phyloP scores from a whole-genome alignment of 2,329 filamentous ascomycete species.

The Aspergillus alliaceus region DNA sequence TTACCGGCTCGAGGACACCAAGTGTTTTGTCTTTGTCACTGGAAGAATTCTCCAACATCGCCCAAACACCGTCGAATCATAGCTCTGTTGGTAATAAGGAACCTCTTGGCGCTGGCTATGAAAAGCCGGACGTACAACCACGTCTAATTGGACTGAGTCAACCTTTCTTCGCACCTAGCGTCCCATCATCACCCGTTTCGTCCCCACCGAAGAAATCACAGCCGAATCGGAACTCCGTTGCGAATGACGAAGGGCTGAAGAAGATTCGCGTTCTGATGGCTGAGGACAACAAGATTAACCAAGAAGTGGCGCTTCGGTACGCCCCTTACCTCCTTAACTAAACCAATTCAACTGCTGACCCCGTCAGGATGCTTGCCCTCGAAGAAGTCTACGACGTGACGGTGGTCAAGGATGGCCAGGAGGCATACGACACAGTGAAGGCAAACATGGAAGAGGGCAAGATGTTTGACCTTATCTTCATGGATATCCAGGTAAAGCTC shows the following conservation, averaged over 20 bases:
- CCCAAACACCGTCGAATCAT: slow-evolving; percentile 22
- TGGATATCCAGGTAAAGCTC: slow-evolving; percentile 67
- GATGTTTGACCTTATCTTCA: slow-evolving; percentile 85
- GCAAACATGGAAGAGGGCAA: slow-evolving; percentile 72
- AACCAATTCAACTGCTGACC: background rate
- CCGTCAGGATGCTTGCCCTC: slow-evolving; percentile 52
- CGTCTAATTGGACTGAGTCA: slow-evolving; percentile 78
- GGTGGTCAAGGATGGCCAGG: slow-evolving; percentile 81
- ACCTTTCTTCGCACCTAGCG: slow-evolving; percentile 64
- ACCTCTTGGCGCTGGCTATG: slow-evolving; percentile 42
- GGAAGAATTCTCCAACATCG: slow-evolving; percentile 26
- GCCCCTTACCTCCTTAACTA: no score
- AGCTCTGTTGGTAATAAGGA: slow-evolving; percentile 17
- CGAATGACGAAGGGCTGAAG: slow-evolving; percentile 62
- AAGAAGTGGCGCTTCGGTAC: slow-evolving; percentile 58
- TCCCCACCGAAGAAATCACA: background rate
- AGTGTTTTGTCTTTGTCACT: slow-evolving; percentile 26
- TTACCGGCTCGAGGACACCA: slow-evolving; percentile 29
- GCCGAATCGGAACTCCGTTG: background rate
- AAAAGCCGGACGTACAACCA: slow-evolving; percentile 65
- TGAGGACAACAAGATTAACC: slow-evolving; percentile 70
- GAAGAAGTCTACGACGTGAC: slow-evolving; percentile 68
- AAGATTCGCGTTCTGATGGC: slow-evolving; percentile 77
- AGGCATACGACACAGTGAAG: slow-evolving; percentile 84
- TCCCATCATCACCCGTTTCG: slow-evolving; percentile 37